These are phyloP conservation scores for Zymoseptoria ardabiliae DNA, from an alignment of 2,329 filamentous ascomycete species.

Conservation along the genomic window DNA sequence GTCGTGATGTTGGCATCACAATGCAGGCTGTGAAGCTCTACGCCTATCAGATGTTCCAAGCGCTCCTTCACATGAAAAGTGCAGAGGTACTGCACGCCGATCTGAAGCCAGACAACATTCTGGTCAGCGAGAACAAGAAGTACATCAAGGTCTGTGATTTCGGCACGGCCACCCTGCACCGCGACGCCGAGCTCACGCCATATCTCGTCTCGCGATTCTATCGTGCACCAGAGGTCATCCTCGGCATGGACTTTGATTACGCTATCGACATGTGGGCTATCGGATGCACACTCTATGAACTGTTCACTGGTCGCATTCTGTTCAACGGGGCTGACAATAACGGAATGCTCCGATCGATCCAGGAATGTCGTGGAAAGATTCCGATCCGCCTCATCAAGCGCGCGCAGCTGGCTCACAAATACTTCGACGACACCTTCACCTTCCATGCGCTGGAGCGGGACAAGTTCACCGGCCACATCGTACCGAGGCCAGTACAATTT, in stretches of 20 bases:
- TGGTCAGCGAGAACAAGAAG: conserved; percentile 77
- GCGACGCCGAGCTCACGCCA: conserved; percentile 85
- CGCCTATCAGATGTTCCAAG: conserved; percentile 88
- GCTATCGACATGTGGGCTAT: conserved; percentile 97
- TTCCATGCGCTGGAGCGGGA: conserved; percentile 82
- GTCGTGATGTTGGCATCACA: conserved; percentile 88
- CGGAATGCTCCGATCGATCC: conserved; percentile 93
- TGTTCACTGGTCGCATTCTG: conserved; percentile 95
- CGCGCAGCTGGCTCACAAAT: conserved; percentile 64
- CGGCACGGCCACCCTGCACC: conserved; percentile 87
- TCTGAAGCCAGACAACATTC: conserved; percentile 94
- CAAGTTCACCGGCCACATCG: conserved; percentile 76
- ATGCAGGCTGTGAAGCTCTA: conserved; percentile 80
- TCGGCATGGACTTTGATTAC: conserved; percentile 93
- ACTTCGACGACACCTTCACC: conserved; percentile 63
- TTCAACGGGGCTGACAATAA: conserved; percentile 96
- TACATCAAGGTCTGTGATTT: conserved; percentile 92
- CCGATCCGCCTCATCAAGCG: conserved; percentile 82
- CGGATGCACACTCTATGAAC: conserved; percentile 91
- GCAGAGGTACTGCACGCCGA: conserved; percentile 94
- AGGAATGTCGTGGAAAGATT: conserved; percentile 90
- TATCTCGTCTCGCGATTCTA: conserved; percentile 98
- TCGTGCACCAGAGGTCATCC: conserved; percentile 89
- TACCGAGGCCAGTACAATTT: conserved; percentile 59
- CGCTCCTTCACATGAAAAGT: conserved; percentile 77